Conservation (phyloP, 2,329 filamentous ascomycete genomes). For the Trichoderma oligosporum region DNA sequence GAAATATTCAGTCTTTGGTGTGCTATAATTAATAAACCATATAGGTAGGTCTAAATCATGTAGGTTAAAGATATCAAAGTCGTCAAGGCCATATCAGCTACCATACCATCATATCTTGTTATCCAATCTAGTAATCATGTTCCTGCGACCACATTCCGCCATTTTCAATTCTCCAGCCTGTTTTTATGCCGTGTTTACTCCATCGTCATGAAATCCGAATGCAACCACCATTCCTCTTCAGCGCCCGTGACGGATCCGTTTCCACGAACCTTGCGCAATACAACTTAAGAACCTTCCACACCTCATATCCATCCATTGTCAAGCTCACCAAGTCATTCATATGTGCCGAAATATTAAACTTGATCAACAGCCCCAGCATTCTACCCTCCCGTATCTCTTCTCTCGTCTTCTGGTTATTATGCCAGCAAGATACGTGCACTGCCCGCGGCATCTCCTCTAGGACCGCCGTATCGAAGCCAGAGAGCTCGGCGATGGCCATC, state of each 20-base stretch:
- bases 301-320: slow-evolving; percentile 17
- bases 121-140: too few relatives aligned
- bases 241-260: slow-evolving; percentile 10
- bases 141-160: background rate
- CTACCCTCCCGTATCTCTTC: slow-evolving; percentile 5
- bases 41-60: too few relatives aligned
- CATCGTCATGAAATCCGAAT: slow-evolving; percentile 6
- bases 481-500: slow-evolving; percentile 18
- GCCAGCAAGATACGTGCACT: slow-evolving; percentile 9
- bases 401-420: slow-evolving; percentile 1
- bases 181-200: background rate
- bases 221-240: slow-evolving; percentile 4
- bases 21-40: too few relatives aligned
- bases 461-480: slow-evolving; percentile 7
- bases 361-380: slow-evolving; percentile 16
- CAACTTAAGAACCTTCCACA: slow-evolving; percentile 12
- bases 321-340: slow-evolving; percentile 17
- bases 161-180: background rate
- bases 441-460: slow-evolving; percentile 3
- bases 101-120: too few relatives aligned
- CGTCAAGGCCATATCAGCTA: too few relatives aligned
- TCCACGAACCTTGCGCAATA: slow-evolving; percentile 17
- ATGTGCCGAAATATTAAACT: slow-evolving; percentile 14
- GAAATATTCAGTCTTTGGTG: too few relatives aligned
- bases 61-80: too few relatives aligned